Evolutionary conservation across 2,329 filamentous ascomycete species (phyloP).

Genomic region (Trichoderma koningiopsis): DNA sequence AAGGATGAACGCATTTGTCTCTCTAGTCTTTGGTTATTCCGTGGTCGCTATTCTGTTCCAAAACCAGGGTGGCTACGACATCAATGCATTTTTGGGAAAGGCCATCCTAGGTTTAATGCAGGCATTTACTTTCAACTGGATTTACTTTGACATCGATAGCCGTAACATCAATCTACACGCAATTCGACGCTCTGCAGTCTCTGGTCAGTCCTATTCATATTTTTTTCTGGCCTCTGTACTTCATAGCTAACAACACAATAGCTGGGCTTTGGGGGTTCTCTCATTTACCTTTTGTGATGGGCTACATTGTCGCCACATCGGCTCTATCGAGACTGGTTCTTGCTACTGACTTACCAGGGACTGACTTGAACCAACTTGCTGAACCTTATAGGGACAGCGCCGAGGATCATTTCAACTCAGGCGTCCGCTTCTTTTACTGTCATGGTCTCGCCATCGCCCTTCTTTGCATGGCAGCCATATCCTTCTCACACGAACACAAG

Average conservation of each 20-base stretch:
- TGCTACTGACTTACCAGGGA: constrained; percentile 54
- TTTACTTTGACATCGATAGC: constrained; percentile 65
- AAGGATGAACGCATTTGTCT: constrained; percentile 65
- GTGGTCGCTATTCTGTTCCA: constrained; percentile 65
- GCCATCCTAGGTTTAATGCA: constrained; percentile 60
- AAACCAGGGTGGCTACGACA: constrained; percentile 46
- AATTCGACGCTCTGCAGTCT: constrained; percentile 54
- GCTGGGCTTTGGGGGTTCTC: constrained; percentile 57
- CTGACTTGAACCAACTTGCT: constrained; percentile 52
- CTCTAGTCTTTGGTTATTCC: constrained; percentile 65
- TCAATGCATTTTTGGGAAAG: constrained; percentile 64
- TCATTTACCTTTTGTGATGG: constrained; percentile 65
- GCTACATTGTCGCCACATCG: constrained; percentile 61
- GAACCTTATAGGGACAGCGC: constrained; percentile 53
- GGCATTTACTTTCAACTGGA: constrained; percentile 62
- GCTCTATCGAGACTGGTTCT: constrained; percentile 61
- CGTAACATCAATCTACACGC: constrained; percentile 61
- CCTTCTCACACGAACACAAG: constrained; percentile 58
- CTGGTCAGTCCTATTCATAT: constrained; percentile 39
- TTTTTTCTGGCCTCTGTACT: not conserved
- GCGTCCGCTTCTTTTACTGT: constrained; percentile 66
- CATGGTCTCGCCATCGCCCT: constrained; percentile 60
- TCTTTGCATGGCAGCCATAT: constrained; percentile 56
- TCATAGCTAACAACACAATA: constrained; percentile 27
- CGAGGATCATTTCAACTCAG: constrained; percentile 52